These are phyloP conservation scores for Ganoderma lucidum DNA, from an alignment of 1,284 basidiomycete genomes.

Conservation along the genomic window DNA sequence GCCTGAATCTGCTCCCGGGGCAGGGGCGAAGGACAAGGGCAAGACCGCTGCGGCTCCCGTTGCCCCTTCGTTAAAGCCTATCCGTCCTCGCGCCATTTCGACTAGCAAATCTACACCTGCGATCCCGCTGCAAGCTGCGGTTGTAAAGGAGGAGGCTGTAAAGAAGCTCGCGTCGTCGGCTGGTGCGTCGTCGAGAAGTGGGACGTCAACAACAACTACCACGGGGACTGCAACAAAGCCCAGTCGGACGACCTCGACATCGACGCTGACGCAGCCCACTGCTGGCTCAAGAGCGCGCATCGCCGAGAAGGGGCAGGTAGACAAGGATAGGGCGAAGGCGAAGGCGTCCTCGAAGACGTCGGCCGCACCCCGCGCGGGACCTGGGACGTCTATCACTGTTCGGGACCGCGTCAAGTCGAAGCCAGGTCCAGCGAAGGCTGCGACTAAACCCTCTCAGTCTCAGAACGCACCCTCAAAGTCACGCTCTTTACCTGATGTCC, in stretches of 20 bases:
- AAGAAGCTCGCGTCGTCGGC: constrained; percentile 30
- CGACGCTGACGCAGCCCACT: constrained; percentile 15
- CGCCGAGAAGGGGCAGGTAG: constrained; percentile 18
- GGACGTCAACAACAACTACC: not conserved
- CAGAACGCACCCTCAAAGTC: constrained; percentile 19
- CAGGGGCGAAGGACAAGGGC: constrained; percentile 12
- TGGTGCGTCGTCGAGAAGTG: constrained; percentile 17
- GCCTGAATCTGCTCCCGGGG: not conserved
- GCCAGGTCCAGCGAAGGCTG: not conserved
- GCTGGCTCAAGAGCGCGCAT: constrained; percentile 26
- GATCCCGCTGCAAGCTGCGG: constrained; percentile 20
- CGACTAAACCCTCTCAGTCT: not conserved
- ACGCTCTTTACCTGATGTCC: constrained; percentile 18
- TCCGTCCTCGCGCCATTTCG: constrained; percentile 28
- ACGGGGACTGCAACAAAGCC: not conserved
- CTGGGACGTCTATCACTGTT: constrained; percentile 25
- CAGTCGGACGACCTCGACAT: constrained; percentile 14
- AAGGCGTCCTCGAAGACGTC: constrained; percentile 14
- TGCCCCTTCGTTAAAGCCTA: constrained; percentile 11
- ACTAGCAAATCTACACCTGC: constrained; percentile 31
- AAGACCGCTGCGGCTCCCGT: constrained; percentile 5
- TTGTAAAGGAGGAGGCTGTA: constrained; percentile 21
- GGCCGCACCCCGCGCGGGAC: not conserved
- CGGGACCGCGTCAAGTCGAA: constrained; percentile 22
- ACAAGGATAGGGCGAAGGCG: constrained; percentile 15